A percentile compares a stretch with the other conserved stretches of the same genome.
phyloP scores from a whole-genome alignment of 208 protist genomes.

The Acanthamoeba royreba region DNA sequence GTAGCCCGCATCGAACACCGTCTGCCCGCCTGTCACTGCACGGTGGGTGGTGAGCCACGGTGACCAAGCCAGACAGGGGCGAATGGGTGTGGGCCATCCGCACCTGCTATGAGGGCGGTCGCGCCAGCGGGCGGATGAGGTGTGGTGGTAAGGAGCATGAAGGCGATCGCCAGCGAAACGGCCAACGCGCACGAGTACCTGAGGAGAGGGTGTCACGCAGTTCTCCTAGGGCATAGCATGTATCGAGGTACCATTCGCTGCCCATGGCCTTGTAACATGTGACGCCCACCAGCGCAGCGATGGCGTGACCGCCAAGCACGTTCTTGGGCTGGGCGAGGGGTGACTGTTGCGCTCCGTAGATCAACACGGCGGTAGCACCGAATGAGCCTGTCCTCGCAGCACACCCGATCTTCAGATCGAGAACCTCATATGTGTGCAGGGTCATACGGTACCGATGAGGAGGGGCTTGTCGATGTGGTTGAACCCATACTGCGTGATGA shows the following conservation, averaged over 20 bases:
- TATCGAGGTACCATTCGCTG: not conserved
- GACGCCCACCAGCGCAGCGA: not conserved
- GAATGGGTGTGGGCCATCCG: not conserved
- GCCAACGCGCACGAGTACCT: constrained; percentile 14
- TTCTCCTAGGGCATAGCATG: not conserved
- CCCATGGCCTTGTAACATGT: constrained; percentile 20
- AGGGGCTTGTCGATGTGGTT: not conserved
- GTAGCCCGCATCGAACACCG: not conserved
- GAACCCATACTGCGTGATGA: constrained; percentile 35
- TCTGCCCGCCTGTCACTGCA: not conserved
- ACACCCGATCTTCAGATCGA: not conserved
- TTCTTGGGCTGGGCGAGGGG: constrained; percentile 25
- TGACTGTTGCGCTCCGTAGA: constrained; percentile 1
- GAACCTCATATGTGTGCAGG: not conserved
- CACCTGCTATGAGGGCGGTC: not conserved
- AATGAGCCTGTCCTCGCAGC: not conserved
- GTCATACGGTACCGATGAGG: not conserved
- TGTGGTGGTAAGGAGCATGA: constrained; percentile 4
- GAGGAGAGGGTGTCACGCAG: not conserved
- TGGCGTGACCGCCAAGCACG: not conserved
- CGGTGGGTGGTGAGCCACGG: not conserved
- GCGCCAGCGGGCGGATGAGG: not conserved
- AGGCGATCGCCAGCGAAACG: not conserved
- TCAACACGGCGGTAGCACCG: not conserved
- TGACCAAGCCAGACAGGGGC: not conserved